Evolutionary conservation across 208 protist genomes (phyloP), one percentile per base, ranked within the genome.

Genomic region (Leishmania mexicana): DNA sequence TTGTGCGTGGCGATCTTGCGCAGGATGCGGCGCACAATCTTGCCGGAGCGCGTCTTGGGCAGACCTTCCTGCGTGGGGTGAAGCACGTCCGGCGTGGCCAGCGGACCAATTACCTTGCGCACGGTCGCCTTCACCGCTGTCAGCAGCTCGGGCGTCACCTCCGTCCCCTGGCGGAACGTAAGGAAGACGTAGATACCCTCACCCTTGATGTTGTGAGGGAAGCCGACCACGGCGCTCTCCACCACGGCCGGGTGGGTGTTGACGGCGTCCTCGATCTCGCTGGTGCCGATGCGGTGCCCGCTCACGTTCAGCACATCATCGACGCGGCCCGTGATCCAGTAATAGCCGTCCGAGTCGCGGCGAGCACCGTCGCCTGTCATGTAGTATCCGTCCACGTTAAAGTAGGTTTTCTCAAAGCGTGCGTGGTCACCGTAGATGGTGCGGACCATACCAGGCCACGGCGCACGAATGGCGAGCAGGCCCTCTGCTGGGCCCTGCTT

Each of bases 11-110:
- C 98, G 67, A 99, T 98, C 90, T 99, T 99, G 40, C 98, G 93
- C 38, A 99, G 91, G n/a, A 99, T 96, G 62, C 99, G 93, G 40
- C 99, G 95, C 91, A 99, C 99, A 80, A 99, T 99, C 91, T 99
- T 99, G 77, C 99, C 99, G 11, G 93, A 98, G 64, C 99, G 96
- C 10, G 99, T 99, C 94, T 99, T 99, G 57, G 99, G 99, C 42
- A 99, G 92, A 1, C 94, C 92, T 31, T 72, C 84, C 54, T 94
- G 90, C 7, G 94, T 87, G 10, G 87, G 81, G 19, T 96, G 90
- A 75, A 99, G 90, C 72, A 87, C 76, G 78, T 99, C 99, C 2
- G 99, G 99, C 8, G 92, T 94, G 62, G 99, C 99, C 67, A 99
- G 95, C 40, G 98, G 92, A 47, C 99, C 99, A 83, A 99, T 98